Conservation (phyloP, 2,329 filamentous ascomycete genomes). For the Fusarium napiforme region DNA sequence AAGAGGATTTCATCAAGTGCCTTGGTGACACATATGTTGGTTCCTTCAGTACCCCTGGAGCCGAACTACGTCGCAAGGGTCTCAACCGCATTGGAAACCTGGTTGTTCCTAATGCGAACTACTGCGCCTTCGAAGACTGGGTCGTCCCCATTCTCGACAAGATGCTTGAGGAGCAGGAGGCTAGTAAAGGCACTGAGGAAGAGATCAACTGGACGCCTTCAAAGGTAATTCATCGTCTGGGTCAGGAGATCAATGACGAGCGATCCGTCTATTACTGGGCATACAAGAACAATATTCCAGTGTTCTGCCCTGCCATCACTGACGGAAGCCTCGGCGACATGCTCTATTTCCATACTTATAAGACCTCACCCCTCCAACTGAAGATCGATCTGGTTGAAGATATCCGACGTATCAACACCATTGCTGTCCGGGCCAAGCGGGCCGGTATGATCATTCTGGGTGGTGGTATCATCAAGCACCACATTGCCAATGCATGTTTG, state of each 20-base stretch:
- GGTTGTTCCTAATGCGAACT: conserved; percentile 92
- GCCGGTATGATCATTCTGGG: conserved; percentile 96
- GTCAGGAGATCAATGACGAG: conserved; percentile 94
- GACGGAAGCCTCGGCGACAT: conserved; percentile 97
- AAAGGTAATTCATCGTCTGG: conserved; percentile 88
- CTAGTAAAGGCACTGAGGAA: conserved; percentile 73
- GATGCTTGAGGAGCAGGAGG: conserved; percentile 95
- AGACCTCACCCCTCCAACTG: conserved; percentile 82
- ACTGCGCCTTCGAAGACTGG: conserved; percentile 98
- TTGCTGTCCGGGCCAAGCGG: conserved; percentile 86
- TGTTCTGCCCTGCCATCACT: conserved; percentile 96
- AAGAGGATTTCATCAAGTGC: conserved; percentile 99
- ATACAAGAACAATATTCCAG: conserved; percentile 94
- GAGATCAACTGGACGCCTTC: conserved; percentile 92
- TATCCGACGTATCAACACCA: conserved; percentile 90
- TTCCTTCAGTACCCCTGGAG: conserved; percentile 81
- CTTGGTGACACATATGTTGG: conserved; percentile 93
- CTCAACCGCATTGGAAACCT: conserved; percentile 97
- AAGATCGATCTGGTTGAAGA: conserved; percentile 93
- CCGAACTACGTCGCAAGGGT: conserved; percentile 82
- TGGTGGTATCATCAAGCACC: conserved; percentile 96
- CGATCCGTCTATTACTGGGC: conserved; percentile 97
- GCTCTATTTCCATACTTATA: conserved; percentile 98
- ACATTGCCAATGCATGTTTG: conserved; percentile 96
- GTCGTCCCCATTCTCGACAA: conserved; percentile 92